Percentiles rank a stretch among this genome's conserved stretches.
phyloP scores from a whole-genome alignment of 176 grass and related monocot genomes.

The Carex littledalei region DNA sequence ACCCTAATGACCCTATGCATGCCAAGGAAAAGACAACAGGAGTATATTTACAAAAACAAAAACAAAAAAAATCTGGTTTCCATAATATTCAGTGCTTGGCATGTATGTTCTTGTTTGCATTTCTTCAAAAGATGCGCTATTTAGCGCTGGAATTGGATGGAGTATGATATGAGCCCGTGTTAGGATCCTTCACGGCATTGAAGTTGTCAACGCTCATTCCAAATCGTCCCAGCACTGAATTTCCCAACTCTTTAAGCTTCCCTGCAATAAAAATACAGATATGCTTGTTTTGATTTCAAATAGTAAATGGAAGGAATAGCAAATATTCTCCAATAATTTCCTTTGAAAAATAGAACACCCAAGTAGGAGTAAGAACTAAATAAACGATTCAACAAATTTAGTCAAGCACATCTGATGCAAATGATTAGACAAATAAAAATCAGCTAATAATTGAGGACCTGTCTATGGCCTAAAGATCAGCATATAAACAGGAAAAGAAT shows the following conservation, averaged over 20 bases:
- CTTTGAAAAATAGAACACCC: neutral
- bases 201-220: constrained; percentile 84
- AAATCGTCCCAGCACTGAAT: constrained; percentile 61
- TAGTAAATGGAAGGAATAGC: neutral
- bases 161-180: constrained; percentile 80
- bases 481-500: neutral
- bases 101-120: neutral
- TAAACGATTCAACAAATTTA: neutral
- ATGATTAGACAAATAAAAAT: neutral
- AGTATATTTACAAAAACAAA: neutral
- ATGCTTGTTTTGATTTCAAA: neutral
- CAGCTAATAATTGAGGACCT: neutral
- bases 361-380: neutral
- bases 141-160: constrained; percentile 54
- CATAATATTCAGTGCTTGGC: constrained; percentile 8
- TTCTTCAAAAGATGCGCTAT: neutral
- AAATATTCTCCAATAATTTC: neutral
- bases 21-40: neutral
- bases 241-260: constrained; percentile 79
- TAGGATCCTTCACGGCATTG: constrained; percentile 70
- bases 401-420: neutral
- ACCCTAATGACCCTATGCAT: neutral
- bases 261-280: constrained; percentile 31
- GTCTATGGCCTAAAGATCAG: neutral
- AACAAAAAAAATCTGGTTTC: neutral